Conservation (phyloP, 805 yeast species). For the Komagataella phaffii region DNA sequence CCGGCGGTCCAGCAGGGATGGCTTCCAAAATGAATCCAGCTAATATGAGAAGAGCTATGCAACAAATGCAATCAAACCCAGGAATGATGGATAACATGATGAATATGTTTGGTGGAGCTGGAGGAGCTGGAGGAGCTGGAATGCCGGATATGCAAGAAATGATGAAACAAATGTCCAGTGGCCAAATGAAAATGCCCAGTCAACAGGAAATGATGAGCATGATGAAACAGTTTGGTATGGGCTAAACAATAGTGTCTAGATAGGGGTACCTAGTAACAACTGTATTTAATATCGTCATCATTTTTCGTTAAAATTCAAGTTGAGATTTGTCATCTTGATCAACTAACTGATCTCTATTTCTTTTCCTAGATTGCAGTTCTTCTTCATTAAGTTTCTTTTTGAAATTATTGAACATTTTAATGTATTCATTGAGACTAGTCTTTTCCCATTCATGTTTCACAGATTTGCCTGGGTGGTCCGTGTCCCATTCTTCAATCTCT, state of each 20-base stretch:
- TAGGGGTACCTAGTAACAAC: not conserved
- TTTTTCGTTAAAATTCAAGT: not conserved
- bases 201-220: constrained; percentile 65
- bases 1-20: constrained; percentile 45
- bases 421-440: constrained; percentile 59
- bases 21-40: constrained; percentile 32
- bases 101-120: constrained; percentile 59
- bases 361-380: constrained; percentile 27
- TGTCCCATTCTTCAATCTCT: constrained; percentile 44
- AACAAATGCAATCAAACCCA: constrained; percentile 55
- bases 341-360: constrained; percentile 1
- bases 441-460: constrained; percentile 35
- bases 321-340: not conserved
- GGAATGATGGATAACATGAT: constrained; percentile 63
- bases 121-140: constrained; percentile 23
- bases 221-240: constrained; percentile 27
- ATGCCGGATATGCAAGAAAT: constrained; percentile 35
- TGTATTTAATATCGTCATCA: not conserved
- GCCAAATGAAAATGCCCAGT: constrained; percentile 40
- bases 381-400: constrained; percentile 44
- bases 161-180: constrained; percentile 23
- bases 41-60: constrained; percentile 33
- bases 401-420: constrained; percentile 50
- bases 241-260: not conserved
- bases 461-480: constrained; percentile 13